phyloP scores from a whole-genome alignment of 2,329 filamentous ascomycete genomes.

The Xylaria sp. region DNA sequence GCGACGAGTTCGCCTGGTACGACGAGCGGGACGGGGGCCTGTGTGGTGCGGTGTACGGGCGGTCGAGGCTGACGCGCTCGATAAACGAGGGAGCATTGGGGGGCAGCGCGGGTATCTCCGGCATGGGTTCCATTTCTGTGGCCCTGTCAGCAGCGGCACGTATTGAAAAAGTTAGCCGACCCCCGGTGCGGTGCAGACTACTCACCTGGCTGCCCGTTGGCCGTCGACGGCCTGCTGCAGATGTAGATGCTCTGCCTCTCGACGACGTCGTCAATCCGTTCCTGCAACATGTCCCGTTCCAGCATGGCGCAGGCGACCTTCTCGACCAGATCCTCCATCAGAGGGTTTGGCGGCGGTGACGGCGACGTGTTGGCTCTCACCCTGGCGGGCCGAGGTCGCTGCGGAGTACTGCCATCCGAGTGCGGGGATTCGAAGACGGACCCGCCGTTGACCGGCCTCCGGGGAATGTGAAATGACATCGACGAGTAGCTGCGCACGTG shows the following conservation, averaged over 20 bases:
- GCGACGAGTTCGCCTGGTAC: constrained; percentile 40
- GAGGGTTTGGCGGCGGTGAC: constrained; percentile 32
- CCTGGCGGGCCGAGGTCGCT: constrained; percentile 50
- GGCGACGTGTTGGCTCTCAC: constrained; percentile 48
- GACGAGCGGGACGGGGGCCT: constrained; percentile 40
- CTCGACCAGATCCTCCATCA: constrained; percentile 55
- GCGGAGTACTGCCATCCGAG: constrained; percentile 40
- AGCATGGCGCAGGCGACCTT: constrained; percentile 60
- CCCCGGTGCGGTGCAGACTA: constrained; percentile 15
- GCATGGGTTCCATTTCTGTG: constrained; percentile 54
- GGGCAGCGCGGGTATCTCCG: constrained; percentile 59
- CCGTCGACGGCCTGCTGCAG: constrained; percentile 56
- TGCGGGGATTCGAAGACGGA: constrained; percentile 38
- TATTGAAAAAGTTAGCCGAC: neutral
- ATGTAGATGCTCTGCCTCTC: constrained; percentile 63
- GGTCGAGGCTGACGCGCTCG: constrained; percentile 54
- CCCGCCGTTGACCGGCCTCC: constrained; percentile 44
- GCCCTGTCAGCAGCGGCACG: constrained; percentile 20
- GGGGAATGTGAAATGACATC: constrained; percentile 59
- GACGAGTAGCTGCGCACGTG: constrained; percentile 53
- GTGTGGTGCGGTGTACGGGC: constrained; percentile 40
- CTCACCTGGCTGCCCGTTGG: constrained; percentile 44
- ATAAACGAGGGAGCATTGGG: constrained; percentile 61
- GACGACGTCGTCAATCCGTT: constrained; percentile 61
- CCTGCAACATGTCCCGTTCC: constrained; percentile 61